Percentiles rank a stretch among this genome's conserved stretches.
Evolutionary conservation across 257 asterid species (phyloP).

Genomic region (Nyctanthes arbortristis): DNA sequence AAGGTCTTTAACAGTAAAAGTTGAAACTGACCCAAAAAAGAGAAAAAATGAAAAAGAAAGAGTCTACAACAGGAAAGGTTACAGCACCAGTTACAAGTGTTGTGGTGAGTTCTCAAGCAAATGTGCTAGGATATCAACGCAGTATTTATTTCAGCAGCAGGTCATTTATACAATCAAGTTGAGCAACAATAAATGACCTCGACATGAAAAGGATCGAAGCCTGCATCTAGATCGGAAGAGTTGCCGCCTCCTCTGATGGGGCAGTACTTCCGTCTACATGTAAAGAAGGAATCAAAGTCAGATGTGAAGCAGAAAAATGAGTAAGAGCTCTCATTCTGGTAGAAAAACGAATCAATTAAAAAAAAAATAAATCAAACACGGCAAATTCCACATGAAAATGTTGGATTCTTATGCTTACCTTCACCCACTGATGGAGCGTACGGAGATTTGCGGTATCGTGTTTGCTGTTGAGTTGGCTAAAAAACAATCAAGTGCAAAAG

Average conservation of each 20-base stretch:
- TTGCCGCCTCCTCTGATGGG: conserved; percentile 51
- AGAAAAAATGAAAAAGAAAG: no score
- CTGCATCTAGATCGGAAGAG: conserved; percentile 54
- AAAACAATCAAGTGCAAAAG: conserved; percentile 31
- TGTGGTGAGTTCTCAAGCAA: conserved; percentile 16
- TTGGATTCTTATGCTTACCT: conserved; percentile 48
- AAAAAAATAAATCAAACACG: neutral
- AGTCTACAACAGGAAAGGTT: conserved; percentile 34
- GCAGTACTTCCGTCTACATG: conserved; percentile 61
- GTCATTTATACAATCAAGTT: conserved; percentile 24
- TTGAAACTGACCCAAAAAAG: neutral
- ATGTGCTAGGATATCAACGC: conserved; percentile 20
- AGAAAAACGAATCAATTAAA: neutral
- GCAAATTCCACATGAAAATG: neutral
- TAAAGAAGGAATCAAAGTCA: neutral
- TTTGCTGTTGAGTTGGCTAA: conserved; percentile 94
- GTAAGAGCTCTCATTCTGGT: neutral
- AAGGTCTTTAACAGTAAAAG: neutral
- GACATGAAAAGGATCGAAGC: conserved; percentile 25
- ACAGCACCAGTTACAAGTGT: conserved; percentile 27
- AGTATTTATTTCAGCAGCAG: conserved; percentile 34
- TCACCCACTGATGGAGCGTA: conserved; percentile 91
- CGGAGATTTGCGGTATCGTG: conserved; percentile 89
- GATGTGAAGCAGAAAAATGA: neutral
- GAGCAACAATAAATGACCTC: conserved; percentile 28